These are phyloP conservation scores for Vinca minor DNA, from an alignment of 257 asterid species.

Conservation along the genomic window DNA sequence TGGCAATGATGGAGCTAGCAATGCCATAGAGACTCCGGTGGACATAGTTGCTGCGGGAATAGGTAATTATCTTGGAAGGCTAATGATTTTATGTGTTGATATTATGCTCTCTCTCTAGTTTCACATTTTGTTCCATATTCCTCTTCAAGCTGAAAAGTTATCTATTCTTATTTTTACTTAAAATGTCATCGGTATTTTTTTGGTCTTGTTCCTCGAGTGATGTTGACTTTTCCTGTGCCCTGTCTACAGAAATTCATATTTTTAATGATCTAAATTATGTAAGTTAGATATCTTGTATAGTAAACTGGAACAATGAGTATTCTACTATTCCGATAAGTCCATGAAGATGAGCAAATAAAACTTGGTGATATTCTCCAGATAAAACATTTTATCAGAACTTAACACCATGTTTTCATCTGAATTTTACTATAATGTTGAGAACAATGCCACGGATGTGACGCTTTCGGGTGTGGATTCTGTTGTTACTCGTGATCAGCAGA, in stretches of 20 bases:
- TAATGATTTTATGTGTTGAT: neutral
- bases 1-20: constrained; percentile 2
- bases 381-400: neutral
- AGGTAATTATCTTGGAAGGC: neutral
- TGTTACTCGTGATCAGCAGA: constrained; percentile 18
- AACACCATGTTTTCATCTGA: constrained; percentile 6
- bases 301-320: too few relatives aligned
- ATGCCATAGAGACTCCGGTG: neutral
- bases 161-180: neutral
- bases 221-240: neutral
- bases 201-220: neutral
- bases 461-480: constrained; percentile 14
- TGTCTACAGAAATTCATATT: neutral
- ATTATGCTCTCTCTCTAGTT: neutral
- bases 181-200: neutral
- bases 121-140: neutral
- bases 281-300: neutral
- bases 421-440: neutral
- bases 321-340: neutral
- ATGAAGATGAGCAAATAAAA: neutral
- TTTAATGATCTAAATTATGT: neutral
- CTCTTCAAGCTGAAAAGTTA: neutral
- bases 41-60: neutral
- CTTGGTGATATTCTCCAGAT: neutral
- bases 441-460: constrained; percentile 18